Evolutionary conservation across 2,329 filamentous ascomycete genomes (phyloP), one percentile per base, ranked within the genome.

Genomic region (Dothideomycetes sp.): DNA sequence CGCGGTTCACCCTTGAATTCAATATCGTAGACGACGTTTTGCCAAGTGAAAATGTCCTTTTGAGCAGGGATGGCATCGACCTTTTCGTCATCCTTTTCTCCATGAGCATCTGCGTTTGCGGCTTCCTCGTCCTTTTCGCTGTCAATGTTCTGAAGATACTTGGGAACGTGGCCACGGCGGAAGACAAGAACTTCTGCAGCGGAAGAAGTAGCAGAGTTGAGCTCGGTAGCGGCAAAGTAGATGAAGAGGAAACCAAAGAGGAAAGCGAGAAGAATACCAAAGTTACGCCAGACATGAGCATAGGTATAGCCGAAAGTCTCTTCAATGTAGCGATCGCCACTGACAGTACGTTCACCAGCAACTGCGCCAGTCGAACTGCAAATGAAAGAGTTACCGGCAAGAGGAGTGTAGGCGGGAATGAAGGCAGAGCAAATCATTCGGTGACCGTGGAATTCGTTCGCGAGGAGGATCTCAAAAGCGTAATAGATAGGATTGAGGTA

Each of bases 21-120:
- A 59, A 85, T 81, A 30, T 74, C 71, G 49, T 76, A 94, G 64
- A 81, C 87, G 2, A 94, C 80, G 51, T 89, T 72, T 49, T 80
- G 74, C 87, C 86, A 94, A 55, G 86, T 82, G 69, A 93, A 93
- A 46, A 88, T 76, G 16, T 83, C 82, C 4, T 76, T 85, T 56
- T 85, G 80, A 49, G 68, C 61, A 67, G 74, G 60, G 55, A 68
- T 50, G 63, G 73, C 64, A 25, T 63, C 60, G 4, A 53, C 51
- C 18, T 47, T 44, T 24, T 62, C 55, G 30, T 56, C 54, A 47
- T 57, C 61, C 30, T 62, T 59, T 37, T 61, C 58, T 25, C 57
- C 57, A 16, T 49, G 50, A 20, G 54, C 56, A 12, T 53, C 53
- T 28, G 53, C 54, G 29, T 55, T 57, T 8, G 55, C 56, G 18